These are phyloP conservation scores for Hygrocybe coccinea DNA, from an alignment of 768 basidiomycete species.

Conservation along the genomic window DNA sequence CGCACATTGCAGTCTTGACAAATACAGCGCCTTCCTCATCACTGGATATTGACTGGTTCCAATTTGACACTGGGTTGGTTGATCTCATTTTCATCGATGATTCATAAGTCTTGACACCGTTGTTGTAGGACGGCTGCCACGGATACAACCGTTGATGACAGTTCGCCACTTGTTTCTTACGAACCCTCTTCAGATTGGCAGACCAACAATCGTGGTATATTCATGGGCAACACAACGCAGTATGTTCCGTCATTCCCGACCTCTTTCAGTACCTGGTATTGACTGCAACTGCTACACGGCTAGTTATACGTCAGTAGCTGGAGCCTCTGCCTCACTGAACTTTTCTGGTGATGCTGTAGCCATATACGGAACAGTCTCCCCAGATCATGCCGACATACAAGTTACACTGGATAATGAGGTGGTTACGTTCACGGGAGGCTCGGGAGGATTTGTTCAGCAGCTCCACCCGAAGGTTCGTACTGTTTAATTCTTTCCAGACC, in stretches of 20 bases:
- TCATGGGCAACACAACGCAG: slow-evolving; percentile 42
- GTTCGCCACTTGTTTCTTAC: slow-evolving; percentile 36
- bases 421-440: slow-evolving; percentile 32
- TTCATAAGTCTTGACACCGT: not conserved
- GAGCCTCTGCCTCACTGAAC: slow-evolving; percentile 39
- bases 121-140: slow-evolving; percentile 21
- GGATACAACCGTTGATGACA: slow-evolving; percentile 39
- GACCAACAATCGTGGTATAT: slow-evolving; percentile 24
- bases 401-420: slow-evolving; percentile 41
- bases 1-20: slow-evolving; percentile 45
- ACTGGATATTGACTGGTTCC: slow-evolving; percentile 49
- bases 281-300: not conserved
- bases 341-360: slow-evolving; percentile 53
- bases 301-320: slow-evolving; percentile 39
- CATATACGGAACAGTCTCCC: slow-evolving; percentile 48
- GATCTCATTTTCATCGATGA: slow-evolving; percentile 30
- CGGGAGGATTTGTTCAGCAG: slow-evolving; percentile 29
- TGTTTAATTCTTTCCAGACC: not conserved
- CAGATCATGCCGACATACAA: slow-evolving; percentile 46
- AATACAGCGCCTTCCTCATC: slow-evolving; percentile 36
- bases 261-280: not conserved
- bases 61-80: slow-evolving; percentile 39
- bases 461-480: slow-evolving; percentile 30
- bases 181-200: slow-evolving; percentile 38
- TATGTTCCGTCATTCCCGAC: slow-evolving; percentile 20